A percentile compares a stretch with the other conserved stretches of the same genome.
Conservation (phyloP, 2,329 filamentous ascomycete species). For the Aspergillus pseudoglaucus region DNA sequence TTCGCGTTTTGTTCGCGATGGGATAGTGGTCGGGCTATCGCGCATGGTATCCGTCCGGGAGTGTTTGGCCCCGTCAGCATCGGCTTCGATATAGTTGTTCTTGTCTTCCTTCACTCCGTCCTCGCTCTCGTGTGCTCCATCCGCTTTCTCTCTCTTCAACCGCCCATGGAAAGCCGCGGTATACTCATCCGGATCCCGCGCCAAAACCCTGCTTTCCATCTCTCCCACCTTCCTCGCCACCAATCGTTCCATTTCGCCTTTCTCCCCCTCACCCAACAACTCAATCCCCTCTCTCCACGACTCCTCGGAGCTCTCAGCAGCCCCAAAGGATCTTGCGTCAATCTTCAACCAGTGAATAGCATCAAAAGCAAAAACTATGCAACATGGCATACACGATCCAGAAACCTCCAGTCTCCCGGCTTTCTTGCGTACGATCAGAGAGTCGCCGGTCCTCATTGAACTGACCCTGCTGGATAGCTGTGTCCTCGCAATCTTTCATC, state of each 20-base stretch:
- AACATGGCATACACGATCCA: constrained; percentile 5
- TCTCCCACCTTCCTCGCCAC: constrained; percentile 7
- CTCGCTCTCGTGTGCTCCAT: neutral
- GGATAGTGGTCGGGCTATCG: too few species aligned
- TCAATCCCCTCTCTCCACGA: constrained; percentile 9
- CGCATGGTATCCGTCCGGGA: too few species aligned
- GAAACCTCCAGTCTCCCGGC: constrained; percentile 9
- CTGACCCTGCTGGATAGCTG: constrained; percentile 4
- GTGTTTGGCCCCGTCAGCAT: too few species aligned
- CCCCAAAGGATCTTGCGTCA: constrained; percentile 6
- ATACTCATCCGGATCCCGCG: constrained; percentile 10
- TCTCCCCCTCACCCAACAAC: constrained; percentile 4
- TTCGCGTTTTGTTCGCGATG: too few species aligned
- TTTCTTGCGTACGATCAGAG: constrained; percentile 4
- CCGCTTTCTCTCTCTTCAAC: neutral
- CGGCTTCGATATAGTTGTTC: neutral
- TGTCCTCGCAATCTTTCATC: constrained; percentile 7
- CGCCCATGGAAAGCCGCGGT: neutral
- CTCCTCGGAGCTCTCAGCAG: neutral
- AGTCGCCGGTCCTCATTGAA: constrained; percentile 6
- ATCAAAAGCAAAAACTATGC: constrained; percentile 10
- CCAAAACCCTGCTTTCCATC: constrained; percentile 6
- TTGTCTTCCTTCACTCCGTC: neutral
- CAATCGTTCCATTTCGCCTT: constrained; percentile 4
- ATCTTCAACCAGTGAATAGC: constrained; percentile 9